Evolutionary conservation across 2,329 filamentous ascomycete genomes (phyloP), one percentile per base, ranked within the genome.

Genomic region (Arthrobotrys entomopaga): DNA sequence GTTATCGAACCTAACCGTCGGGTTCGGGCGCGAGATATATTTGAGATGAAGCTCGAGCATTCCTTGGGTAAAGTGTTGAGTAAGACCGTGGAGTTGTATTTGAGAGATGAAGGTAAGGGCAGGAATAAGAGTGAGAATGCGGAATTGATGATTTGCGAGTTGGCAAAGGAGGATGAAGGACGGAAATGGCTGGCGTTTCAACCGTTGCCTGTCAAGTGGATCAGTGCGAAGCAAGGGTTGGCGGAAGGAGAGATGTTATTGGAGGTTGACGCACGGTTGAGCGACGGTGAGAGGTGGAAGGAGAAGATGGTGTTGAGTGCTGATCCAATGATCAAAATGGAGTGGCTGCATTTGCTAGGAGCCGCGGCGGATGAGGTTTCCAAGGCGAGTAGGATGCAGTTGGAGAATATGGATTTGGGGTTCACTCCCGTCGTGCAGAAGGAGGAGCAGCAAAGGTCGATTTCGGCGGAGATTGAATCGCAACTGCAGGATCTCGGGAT

Each of bases 141-240:
- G 5, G 95, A 99, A 81, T 81, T 99, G n/a, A 86, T 99, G 20
- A 90, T 99, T 66, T 93, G 94, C 77, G 93, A 98, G 81, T 88
- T 93, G n/a, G 92, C 93, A 50, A 86, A 87, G 60, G 86, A 86
- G 4, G 88, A 90, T 13, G 87, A 88, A 61, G 84, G 85, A 29
- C 56, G 72, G 24, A 79, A 79, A 26, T 98, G 92, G 88, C 86
- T 99, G 3, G 85, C 99, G 0, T 97, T 99, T 79, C 91, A 93
- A n/a, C 94, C 95, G 0, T 85, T 97, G n/a, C 85, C 89, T 16
- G 85, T 88, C 76, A 84, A 86, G 40, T 86, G 87, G 73, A 86
- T 96, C 19, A 98, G 95, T 11, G 92, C 93, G 57, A 89, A 94
- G 43, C 88, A 86, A 72, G 93, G 93, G 42, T 8, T 8, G 0